Evolutionary conservation across 768 basidiomycete genomes (phyloP).

Genomic region (Boletus subcaerulescens): DNA sequence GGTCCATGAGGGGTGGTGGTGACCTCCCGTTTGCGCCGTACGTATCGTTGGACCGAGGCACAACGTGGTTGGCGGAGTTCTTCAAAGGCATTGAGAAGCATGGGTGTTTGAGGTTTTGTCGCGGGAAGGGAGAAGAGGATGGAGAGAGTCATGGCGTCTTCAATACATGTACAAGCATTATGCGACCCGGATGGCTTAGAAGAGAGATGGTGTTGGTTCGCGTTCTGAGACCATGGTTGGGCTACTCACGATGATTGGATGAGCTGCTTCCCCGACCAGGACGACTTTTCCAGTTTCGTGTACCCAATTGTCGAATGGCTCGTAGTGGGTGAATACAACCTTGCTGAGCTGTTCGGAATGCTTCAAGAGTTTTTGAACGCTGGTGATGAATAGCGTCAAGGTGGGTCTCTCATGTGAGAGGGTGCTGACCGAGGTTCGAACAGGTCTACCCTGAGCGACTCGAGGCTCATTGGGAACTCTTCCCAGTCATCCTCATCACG

Average conservation of each 20-base stretch:
- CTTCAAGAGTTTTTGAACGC: slow-evolving; percentile 20
- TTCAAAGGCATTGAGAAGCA: slow-evolving; percentile 53
- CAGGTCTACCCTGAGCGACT: slow-evolving; percentile 10
- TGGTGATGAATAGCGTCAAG: neutral
- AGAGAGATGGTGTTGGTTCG: neutral
- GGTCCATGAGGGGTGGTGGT: slow-evolving; percentile 42
- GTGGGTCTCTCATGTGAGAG: neutral
- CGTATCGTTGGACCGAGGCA: slow-evolving; percentile 38
- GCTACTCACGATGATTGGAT: slow-evolving; percentile 45
- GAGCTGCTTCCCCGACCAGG: slow-evolving; percentile 57
- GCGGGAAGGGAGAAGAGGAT: slow-evolving; percentile 53
- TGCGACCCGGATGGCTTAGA: slow-evolving; percentile 50
- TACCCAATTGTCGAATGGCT: slow-evolving; percentile 46
- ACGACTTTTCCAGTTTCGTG: slow-evolving; percentile 50
- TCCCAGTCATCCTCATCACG: neutral
- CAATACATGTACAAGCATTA: slow-evolving; percentile 46
- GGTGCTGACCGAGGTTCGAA: slow-evolving; percentile 23
- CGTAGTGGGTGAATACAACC: slow-evolving; percentile 31
- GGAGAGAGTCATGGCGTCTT: slow-evolving; percentile 61
- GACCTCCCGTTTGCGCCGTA: slow-evolving; percentile 42
- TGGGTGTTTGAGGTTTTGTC: slow-evolving; percentile 41
- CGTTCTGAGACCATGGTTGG: neutral
- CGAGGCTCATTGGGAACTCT: slow-evolving; percentile 10
- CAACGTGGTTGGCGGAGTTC: slow-evolving; percentile 54
- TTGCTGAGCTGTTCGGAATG: slow-evolving; percentile 18